phyloP scores from a whole-genome alignment of 2,329 filamentous ascomycete genomes.

The Trichoderma sp. region DNA sequence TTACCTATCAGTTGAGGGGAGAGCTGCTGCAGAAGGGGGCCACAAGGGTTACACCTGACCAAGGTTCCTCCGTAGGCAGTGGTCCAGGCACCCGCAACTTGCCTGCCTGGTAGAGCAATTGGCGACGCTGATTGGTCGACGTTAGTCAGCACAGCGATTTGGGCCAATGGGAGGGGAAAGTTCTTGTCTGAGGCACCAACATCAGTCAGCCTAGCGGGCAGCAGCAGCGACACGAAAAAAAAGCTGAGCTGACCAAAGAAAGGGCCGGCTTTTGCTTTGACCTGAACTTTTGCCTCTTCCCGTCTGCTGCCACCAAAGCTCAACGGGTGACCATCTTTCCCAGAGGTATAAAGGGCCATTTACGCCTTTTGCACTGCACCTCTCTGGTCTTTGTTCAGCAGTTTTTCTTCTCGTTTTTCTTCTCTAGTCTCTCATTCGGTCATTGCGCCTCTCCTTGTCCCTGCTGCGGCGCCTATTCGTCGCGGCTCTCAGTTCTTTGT shows the following conservation, averaged over 20 bases:
- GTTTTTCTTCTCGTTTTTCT: conserved; percentile 23
- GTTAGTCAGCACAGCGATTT: conserved; percentile 29
- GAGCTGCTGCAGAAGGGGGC: background rate
- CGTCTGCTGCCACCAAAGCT: conserved; percentile 21
- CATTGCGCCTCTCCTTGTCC: conserved; percentile 4
- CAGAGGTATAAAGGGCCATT: conserved; percentile 35
- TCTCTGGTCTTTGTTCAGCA: conserved; percentile 24
- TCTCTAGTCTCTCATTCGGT: conserved; percentile 10
- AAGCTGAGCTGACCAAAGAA: conserved; percentile 31
- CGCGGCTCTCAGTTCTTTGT: conserved; percentile 11
- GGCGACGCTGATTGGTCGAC: conserved; percentile 33
- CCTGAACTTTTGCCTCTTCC: conserved; percentile 31
- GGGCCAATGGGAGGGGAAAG: conserved; percentile 34
- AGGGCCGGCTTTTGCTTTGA: conserved; percentile 25
- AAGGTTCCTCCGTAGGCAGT: conserved; percentile 31
- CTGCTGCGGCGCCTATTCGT: conserved; percentile 8
- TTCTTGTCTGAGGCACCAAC: conserved; percentile 42
- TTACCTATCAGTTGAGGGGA: background rate
- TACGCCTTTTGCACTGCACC: conserved; percentile 27
- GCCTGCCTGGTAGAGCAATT: conserved; percentile 26
- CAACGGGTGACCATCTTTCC: conserved; percentile 18
- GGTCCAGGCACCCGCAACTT: conserved; percentile 35
- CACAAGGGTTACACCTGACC: conserved; percentile 28
- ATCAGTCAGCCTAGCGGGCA: conserved; percentile 16
- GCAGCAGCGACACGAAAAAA: conserved; percentile 32